These are phyloP conservation scores for Aquilaria sinensis DNA, from an alignment of 345 rosid species.

Conservation along the genomic window DNA sequence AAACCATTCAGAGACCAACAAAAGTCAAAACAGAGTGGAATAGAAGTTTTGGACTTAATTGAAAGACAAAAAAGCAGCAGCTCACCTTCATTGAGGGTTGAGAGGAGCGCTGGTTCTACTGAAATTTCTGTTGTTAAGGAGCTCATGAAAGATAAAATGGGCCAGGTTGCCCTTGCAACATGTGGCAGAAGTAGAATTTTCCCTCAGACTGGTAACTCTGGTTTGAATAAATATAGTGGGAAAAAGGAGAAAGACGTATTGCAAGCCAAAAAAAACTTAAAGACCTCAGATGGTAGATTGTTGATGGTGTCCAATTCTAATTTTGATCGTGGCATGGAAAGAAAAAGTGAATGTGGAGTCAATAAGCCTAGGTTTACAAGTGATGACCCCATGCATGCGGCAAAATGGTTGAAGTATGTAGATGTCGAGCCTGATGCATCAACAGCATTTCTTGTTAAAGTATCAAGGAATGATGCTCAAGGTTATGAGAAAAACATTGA, in stretches of 20 bases:
- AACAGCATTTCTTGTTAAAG: constrained; percentile 18
- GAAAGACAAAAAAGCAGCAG: constrained; percentile 22
- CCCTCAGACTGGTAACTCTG: constrained; percentile 22
- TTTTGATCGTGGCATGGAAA: constrained; percentile 30
- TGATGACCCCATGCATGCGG: constrained; percentile 27
- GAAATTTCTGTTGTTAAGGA: constrained; percentile 19
- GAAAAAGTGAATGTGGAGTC: constrained; percentile 26
- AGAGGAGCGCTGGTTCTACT: constrained; percentile 15
- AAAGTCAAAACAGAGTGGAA: constrained; percentile 24
- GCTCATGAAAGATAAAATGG: constrained; percentile 27
- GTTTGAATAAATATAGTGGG: constrained; percentile 19
- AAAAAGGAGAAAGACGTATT: constrained; percentile 23
- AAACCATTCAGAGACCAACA: constrained; percentile 30
- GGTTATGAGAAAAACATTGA: constrained; percentile 21
- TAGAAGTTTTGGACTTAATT: constrained; percentile 23
- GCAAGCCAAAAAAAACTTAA: constrained; percentile 23
- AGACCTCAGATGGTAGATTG: constrained; percentile 20
- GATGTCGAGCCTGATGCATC: constrained; percentile 24
- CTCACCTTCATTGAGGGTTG: constrained; percentile 23
- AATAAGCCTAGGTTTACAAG: constrained; percentile 29
- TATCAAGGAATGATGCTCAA: constrained; percentile 23
- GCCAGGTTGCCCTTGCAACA: constrained; percentile 22
- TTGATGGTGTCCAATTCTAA: constrained; percentile 15
- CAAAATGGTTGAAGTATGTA: constrained; percentile 38
- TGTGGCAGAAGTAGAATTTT: constrained; percentile 21